Base-by-base conservation (phyloP, 2,329 filamentous ascomycete species). In the Knoxdaviesia capensis region DNA sequence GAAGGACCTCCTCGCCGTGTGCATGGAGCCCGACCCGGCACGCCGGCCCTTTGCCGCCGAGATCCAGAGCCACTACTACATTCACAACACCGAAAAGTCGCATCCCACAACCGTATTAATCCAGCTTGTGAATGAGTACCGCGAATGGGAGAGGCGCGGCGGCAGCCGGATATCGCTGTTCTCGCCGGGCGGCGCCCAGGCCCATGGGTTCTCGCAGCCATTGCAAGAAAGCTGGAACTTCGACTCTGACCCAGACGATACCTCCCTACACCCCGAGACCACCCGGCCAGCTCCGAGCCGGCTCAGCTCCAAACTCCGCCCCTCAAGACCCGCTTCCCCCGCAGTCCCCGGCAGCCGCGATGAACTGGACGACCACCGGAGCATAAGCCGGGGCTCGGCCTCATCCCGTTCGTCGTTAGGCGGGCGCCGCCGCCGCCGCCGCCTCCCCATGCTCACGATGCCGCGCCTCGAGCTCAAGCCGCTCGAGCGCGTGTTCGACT, bases 91-190 rank as follows among this genome's bases (percentile, higher is more conserved):
- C 0, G 61, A 61, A 4, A 59, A 63, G 33, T 59, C 59, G 43
- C 76, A 77, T 49, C 77, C 79, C 1, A 75, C 74, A 0, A 65
- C 65, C 1, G 67, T 63, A 9, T 64, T 83, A 3, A 60, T 69
- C 6, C 61, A 70, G 46, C 62, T 84, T 3, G 73, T 84, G 10
- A 69, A 72, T 49, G 73, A 71, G 6, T 84, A 77, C 56, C 73
- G 71, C 49, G 56, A 71, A 8, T 84, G 78, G 78, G 77, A 82
- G 53, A 66, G 72, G 20, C 66, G 69, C 48, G 79, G 79, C 31
- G 78, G 78, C 11, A 70, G 68, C 47, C 66, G 79, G 38, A 68
- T 68, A 47, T 74, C 71, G 9, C 56, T 74, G 0, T 74, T 75
- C 45, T 61, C 62, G 7, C 53, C 62, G 3, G 64, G 66, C 31